Evolutionary conservation across 257 asterid genomes (phyloP), one percentile per base, ranked within the genome.

Genomic region (Solanum bulbocastanum): DNA sequence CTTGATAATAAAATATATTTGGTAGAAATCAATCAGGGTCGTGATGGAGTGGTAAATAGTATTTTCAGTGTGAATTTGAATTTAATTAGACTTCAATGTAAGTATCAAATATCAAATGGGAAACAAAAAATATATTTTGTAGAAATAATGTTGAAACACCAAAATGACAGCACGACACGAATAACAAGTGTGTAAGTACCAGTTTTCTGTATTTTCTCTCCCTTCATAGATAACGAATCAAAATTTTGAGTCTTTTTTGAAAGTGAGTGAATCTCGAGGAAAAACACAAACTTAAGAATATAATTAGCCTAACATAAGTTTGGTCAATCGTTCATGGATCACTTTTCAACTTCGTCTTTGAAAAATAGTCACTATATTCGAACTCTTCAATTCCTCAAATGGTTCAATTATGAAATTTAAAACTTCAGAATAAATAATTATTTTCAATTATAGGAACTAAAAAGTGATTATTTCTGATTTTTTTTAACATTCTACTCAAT

Each of bases 31-130:
- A 52, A 44, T 6, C 4, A 27, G 1, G 3, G 25, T 56, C 2
- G 3, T n/a, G 23, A 1, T 52, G 10, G 23, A 52, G 10, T 52
- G 62, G 4, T 16, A 49, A 49, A 49, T 49, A 49, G 0, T 49
- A 49, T 49, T 49, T 49, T 49, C 22, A 1, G 0, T 2, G 60
- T 49, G 20, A 49, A 49, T 15, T 49, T 2, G 1, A 49, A 2
- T 49, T 49, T 49, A 15, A 0, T 49, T 1, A 8, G 8, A 0
- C 8, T 49, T 5, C 7, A 49, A 49, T 49, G 0, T 49, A 49
- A 49, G 1, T 49, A 49, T 0, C 4, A 3, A 52, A 52, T 16
- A 52, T 3, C 3, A 15, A 15, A 49, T 15, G 3, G 2, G 6
- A 49, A 5, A 14, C 5, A 5, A 49, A 46, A 44, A 44, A 46